These are phyloP conservation scores for Malus orientalis DNA, from an alignment of 306 rosid genomes.

Conservation along the genomic window DNA sequence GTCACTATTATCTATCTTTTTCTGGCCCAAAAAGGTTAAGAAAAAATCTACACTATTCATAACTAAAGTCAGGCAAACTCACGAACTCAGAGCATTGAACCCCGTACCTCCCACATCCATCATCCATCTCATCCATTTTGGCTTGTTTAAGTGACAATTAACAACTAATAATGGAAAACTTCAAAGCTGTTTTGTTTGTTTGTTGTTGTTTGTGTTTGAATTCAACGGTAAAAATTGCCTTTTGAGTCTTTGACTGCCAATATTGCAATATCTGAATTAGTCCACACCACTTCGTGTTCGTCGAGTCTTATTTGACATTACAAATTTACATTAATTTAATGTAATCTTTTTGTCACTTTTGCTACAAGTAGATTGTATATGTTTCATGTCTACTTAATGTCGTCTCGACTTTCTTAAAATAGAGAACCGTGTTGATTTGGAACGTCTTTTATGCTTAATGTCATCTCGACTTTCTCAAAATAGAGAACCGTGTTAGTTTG, in stretches of 20 bases:
- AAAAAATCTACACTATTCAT: no score
- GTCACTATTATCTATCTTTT: accelerated
- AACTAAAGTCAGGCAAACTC: accelerated
- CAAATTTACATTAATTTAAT: neutral
- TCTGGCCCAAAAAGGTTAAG: accelerated
- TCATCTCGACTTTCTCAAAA: no score
- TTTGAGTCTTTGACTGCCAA: neutral
- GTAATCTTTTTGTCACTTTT: neutral
- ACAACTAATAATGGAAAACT: neutral
- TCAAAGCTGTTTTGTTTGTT: neutral
- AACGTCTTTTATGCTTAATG: no score
- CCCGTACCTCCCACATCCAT: no score
- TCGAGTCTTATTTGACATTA: neutral
- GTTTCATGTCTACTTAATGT: no score
- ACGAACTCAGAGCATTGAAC: accelerated
- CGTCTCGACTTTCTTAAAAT: accelerated
- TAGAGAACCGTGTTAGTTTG: no score
- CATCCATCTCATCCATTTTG: no score
- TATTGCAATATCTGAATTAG: neutral
- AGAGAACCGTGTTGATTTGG: no score
- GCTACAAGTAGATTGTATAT: no score
- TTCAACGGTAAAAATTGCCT: neutral
- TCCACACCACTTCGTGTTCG: neutral
- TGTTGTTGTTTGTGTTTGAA: neutral
- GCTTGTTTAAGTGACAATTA: neutral